A percentile compares a stretch with the other conserved stretches of the same genome.
phyloP scores from a whole-genome alignment of 2,329 filamentous ascomycete genomes.

The Exophiala sp. region DNA sequence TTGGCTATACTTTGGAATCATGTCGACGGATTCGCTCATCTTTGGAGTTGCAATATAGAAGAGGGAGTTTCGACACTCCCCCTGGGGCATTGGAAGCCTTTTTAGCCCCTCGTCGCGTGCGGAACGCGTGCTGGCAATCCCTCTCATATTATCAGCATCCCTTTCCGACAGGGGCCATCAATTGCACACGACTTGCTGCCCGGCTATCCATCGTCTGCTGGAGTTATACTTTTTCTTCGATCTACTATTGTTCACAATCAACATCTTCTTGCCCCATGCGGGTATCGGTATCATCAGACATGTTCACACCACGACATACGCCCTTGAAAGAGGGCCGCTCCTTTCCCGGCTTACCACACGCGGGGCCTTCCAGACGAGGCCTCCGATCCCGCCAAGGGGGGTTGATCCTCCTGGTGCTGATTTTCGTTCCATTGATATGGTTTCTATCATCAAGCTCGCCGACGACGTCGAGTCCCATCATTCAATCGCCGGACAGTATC shows the following conservation, averaged over 20 bases:
- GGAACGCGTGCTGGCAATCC: slow-evolving; percentile 18
- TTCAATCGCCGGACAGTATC: background rate
- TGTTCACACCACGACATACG: slow-evolving; percentile 22
- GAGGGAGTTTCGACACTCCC: too few species aligned
- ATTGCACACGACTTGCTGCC: background rate
- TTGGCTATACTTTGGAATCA: background rate
- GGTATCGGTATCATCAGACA: slow-evolving; percentile 14
- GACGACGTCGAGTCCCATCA: background rate
- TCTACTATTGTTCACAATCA: slow-evolving; percentile 2
- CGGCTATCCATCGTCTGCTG: background rate
- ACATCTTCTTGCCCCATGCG: slow-evolving; percentile 3
- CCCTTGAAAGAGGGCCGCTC: slow-evolving; percentile 26
- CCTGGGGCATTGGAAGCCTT: background rate
- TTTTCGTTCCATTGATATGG: slow-evolving; percentile 22
- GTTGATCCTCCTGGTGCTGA: slow-evolving; percentile 14
- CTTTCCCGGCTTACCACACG: slow-evolving; percentile 21
- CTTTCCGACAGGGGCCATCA: background rate
- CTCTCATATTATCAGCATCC: background rate
- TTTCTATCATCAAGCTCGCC: slow-evolving; percentile 9
- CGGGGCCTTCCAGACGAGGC: slow-evolving; percentile 14
- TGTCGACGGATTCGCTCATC: background rate
- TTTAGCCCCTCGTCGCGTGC: slow-evolving; percentile 20
- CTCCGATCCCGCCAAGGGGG: slow-evolving; percentile 17
- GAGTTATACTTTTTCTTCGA: slow-evolving; percentile 3
- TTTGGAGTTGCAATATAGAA: slow-evolving; percentile 4